Evolutionary conservation across 371 early-diverging fungal genomes (phyloP), one percentile per base, ranked within the genome.

Genomic region (Rhizopus delemar): DNA sequence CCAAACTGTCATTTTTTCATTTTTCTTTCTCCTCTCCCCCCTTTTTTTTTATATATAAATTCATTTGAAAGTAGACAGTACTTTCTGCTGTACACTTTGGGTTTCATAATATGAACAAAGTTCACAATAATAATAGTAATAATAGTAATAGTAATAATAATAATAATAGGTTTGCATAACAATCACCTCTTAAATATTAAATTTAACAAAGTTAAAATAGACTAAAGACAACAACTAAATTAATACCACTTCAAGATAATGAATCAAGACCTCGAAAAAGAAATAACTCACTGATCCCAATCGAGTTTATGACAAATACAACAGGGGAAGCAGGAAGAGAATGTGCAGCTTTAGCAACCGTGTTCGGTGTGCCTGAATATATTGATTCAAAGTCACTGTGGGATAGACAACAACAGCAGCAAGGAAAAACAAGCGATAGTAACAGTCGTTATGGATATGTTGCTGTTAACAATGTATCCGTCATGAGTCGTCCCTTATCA

Each of bases 341-440:
- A 54, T 69, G 74, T 41, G 80, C 77, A 28, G 77, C 80, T 8
- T 43, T 79, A 9, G 80, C 80, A 5, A 75, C 77, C 5, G 80
- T 79, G 4, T 79, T 79, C 63, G 80, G 80, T 48, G 75, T 76
- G 5, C 74, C 71, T 31, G 80, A 79, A 56, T 79, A 79, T 35
- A 68, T 74, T 16, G 74, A 75, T 49, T 70, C 73, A 4, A 76
- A 76, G 48, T 57, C 72, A 32, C 69, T 79, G 28, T 79, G 80
- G 80, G 74, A 79, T 43, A 59, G 70, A 9, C 68, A 69, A 33
- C 61, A 61, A 15, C 53, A 60, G 5, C 61, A 60, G 29, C 36
- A 54, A 22, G 61, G 57, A 43, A 51, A 41, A 29, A 33, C 46
- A 1, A 29, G 54, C 4, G 28, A 45, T 9, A 49, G 49, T 16